Conservation (phyloP, 495 filamentous ascomycete species). For the Recurvomyces mirabilis region DNA sequence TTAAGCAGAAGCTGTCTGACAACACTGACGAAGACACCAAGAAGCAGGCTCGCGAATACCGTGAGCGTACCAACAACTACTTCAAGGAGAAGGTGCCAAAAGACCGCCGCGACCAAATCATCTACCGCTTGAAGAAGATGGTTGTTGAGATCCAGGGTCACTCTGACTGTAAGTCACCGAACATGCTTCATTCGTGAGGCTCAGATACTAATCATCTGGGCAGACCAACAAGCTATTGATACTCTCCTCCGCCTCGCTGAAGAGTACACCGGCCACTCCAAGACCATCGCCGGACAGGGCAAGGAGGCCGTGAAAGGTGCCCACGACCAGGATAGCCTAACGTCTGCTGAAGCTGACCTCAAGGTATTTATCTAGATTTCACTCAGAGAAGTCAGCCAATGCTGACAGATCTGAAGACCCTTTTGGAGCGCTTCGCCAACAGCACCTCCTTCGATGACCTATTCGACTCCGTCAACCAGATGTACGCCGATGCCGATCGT, state of each 20-base stretch:
- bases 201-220: slow-evolving; percentile 14
- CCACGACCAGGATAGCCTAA: slow-evolving; percentile 46
- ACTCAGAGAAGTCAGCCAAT: slow-evolving; percentile 24
- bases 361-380: slow-evolving; percentile 45
- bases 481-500: slow-evolving; percentile 83
- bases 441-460: slow-evolving; percentile 79
- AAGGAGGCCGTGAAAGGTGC: slow-evolving; percentile 58
- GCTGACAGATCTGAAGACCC: slow-evolving; percentile 50
- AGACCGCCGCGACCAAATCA: slow-evolving; percentile 85
- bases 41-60: slow-evolving; percentile 41
- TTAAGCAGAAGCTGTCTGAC: slow-evolving; percentile 39
- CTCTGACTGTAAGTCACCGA: slow-evolving; percentile 52
- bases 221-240: slow-evolving; percentile 74
- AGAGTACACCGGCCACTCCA: slow-evolving; percentile 68
- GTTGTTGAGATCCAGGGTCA: slow-evolving; percentile 89
- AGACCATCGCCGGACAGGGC: slow-evolving; percentile 49
- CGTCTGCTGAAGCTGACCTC: slow-evolving; percentile 65
- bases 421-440: slow-evolving; percentile 94
- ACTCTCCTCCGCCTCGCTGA: slow-evolving; percentile 77
- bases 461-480: slow-evolving; percentile 70
- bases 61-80: slow-evolving; percentile 57
- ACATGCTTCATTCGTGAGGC: neutral
- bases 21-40: slow-evolving; percentile 54
- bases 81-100: slow-evolving; percentile 67
- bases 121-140: slow-evolving; percentile 97